Evolutionary conservation across 2,329 filamentous ascomycete genomes (phyloP), one percentile per base, ranked within the genome.

Genomic region (Penicillium sp.): DNA sequence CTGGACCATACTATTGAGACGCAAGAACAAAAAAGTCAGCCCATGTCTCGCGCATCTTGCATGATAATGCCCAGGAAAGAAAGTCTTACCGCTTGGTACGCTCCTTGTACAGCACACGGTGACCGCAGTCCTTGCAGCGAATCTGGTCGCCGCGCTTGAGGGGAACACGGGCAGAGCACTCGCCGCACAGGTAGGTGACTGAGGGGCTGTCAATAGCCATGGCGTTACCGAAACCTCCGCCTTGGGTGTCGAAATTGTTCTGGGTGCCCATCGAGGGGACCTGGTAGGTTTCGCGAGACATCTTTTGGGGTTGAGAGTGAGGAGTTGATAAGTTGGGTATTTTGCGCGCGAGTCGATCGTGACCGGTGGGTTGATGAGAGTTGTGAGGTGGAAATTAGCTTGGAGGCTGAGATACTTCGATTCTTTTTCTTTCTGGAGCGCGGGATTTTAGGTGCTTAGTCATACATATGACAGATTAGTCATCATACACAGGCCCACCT

Each of bases 21-120:
- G n/a, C 51, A 48, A 59, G 46, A 50, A n/a, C 50, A 7, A 45
- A 52, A 29, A 51, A n/a, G 39, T 67, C 43, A 67, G 65, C 48
- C 15, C 27, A 45, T 38, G 50, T 4, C 39, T 19, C 21, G 50
- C 51, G 40, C 34, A 21, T 38, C 25, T 40, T 43, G 52, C 59
- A 64, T 44, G 5, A 19, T 34, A 5, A 41, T 38, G 31, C 39
- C 27, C 43, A 6, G 55, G 51, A 45, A 50, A 51, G 27, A 50
- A 46, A 44, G 58, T 79, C 88, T 77, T 75, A 97, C 94, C 94
- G 86, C 83, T 96, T 97, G 44, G 94, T 99, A 72, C 94, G 81
- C 84, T 97, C 91, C 85, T 99, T 99, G 79, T 97, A 97, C 65
- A 99, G 79, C 60, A 99, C 92, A 64, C 94, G 87, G 70, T 96